Evolutionary conservation across 345 rosid genomes (phyloP), one percentile per base, ranked within the genome.

Genomic region (Hypericum androsaemum): DNA sequence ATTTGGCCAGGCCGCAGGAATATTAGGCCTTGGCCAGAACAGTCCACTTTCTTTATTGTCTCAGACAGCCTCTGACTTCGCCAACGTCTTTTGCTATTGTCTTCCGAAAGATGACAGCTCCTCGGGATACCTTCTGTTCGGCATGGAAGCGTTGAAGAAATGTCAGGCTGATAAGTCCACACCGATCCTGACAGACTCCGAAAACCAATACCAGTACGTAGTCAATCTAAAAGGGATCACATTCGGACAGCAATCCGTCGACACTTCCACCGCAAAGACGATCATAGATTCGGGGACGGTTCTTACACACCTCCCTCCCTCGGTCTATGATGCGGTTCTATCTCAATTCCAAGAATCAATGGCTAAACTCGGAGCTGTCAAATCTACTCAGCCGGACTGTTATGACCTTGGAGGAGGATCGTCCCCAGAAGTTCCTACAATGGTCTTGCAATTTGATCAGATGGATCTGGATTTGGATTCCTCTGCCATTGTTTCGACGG

Each of bases 251-350:
- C 47, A 28, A 39, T 53, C 22, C 49, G 6, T 70, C 32, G 17
- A 62, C 10, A 43, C 58, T 17, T 10, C 64, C n/a, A 48, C 70
- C 5, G 8, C 7, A 6, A 45, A 54, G 7, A 58, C 71, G 32
- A 66, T 66, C n/a, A 48, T 69, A 7, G 68, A 68, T 44, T 50
- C 72, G 10, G 69, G 58, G 37, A 69, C 78, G 8, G 14, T 46
- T 40, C 60, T 73, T 35, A 52, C 67, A 13, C 66, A 64, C 39
- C 56, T 73, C 0, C 64, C 67, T 5, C 10, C 32, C 13, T 41
- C 64, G 0, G 41, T 63, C 15, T 69, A 65, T 16, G 10, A 37
- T 3, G 58, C 7, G 16, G 43, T 69, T 32, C 47, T 61, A 9
- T 52, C 43, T 11, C 32, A 37, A n/a, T 73, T 73, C 15, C 11